Conservation (phyloP, 306 rosid species). For the Castanea crenata region DNA sequence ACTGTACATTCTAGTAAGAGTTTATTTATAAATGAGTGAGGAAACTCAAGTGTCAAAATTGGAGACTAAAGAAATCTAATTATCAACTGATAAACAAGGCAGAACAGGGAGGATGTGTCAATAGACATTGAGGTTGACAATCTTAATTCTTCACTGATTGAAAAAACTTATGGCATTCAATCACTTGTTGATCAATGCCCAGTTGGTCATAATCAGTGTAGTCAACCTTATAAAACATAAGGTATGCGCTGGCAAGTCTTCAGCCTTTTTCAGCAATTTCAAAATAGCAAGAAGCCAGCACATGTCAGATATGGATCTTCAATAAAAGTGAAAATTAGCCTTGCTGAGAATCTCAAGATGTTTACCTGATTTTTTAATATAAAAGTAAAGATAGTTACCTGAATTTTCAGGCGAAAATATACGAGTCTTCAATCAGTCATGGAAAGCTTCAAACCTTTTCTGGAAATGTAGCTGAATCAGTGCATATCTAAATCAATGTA, state of each 20-base stretch:
- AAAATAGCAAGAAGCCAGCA: slow-evolving; percentile 16
- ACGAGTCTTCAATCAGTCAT: slow-evolving; percentile 64
- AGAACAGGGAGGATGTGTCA: background rate
- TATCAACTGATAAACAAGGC: slow-evolving; percentile 17
- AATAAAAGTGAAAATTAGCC: background rate
- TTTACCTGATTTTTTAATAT: slow-evolving; percentile 58
- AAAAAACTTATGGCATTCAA: background rate
- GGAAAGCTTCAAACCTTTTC: slow-evolving; percentile 90
- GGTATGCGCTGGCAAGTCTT: slow-evolving; percentile 77
- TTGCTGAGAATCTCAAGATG: slow-evolving; percentile 2
- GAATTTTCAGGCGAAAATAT: slow-evolving; percentile 57
- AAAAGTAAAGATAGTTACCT: too few relatives aligned
- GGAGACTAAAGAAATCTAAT: slow-evolving; percentile 9
- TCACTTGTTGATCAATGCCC: slow-evolving; percentile 28
- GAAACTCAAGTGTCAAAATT: background rate
- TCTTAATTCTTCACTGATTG: background rate
- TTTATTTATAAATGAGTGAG: slow-evolving; percentile 16
- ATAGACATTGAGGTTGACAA: slow-evolving; percentile 14
- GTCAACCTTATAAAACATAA: slow-evolving; percentile 72
- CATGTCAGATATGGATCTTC: slow-evolving; percentile 11
- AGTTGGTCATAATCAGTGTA: slow-evolving; percentile 44
- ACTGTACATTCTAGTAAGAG: slow-evolving; percentile 6
- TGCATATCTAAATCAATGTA: slow-evolving; percentile 86
- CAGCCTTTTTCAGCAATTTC: slow-evolving; percentile 71
- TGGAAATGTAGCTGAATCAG: slow-evolving; percentile 81